Evolutionary conservation across 2,329 filamentous ascomycete genomes (phyloP).

Genomic region (Cercospora berteroae): DNA sequence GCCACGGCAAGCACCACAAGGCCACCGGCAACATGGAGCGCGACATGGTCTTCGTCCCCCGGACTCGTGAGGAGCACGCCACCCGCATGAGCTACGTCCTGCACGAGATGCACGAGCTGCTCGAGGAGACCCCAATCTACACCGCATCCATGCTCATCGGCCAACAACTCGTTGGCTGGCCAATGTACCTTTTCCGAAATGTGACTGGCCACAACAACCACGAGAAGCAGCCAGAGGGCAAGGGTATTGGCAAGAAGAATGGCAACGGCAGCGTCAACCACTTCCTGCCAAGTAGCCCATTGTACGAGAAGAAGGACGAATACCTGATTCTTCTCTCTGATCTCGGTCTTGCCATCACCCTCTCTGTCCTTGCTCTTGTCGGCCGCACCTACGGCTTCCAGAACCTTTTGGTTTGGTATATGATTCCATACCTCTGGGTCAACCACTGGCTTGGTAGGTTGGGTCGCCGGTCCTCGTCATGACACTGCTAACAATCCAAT

Average conservation of each 20-base stretch:
- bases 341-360: slow-evolving; percentile 65
- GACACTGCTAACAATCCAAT: slow-evolving; percentile 7
- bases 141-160: slow-evolving; percentile 70
- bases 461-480: background rate
- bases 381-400: slow-evolving; percentile 75
- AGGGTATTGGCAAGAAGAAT: slow-evolving; percentile 88
- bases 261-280: slow-evolving; percentile 87
- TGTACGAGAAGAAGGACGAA: slow-evolving; percentile 90
- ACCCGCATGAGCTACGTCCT: slow-evolving; percentile 68
- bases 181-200: slow-evolving; percentile 84
- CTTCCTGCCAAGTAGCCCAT: slow-evolving; percentile 81
- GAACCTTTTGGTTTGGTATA: slow-evolving; percentile 94
- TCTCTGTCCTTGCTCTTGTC: slow-evolving; percentile 63
- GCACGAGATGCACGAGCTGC: slow-evolving; percentile 83
- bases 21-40: slow-evolving; percentile 94
- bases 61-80: slow-evolving; percentile 80
- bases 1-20: slow-evolving; percentile 99
- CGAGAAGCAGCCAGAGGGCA: slow-evolving; percentile 84
- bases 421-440: slow-evolving; percentile 92
- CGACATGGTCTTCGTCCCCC: slow-evolving; percentile 98
- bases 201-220: slow-evolving; percentile 96
- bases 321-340: slow-evolving; percentile 85
- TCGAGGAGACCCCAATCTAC: slow-evolving; percentile 88
- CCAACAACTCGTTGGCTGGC: slow-evolving; percentile 93
- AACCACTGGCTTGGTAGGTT: slow-evolving; percentile 96